These are phyloP conservation scores for Fusarium veterinarium DNA, from an alignment of 2,329 filamentous ascomycete genomes.

Conservation along the genomic window DNA sequence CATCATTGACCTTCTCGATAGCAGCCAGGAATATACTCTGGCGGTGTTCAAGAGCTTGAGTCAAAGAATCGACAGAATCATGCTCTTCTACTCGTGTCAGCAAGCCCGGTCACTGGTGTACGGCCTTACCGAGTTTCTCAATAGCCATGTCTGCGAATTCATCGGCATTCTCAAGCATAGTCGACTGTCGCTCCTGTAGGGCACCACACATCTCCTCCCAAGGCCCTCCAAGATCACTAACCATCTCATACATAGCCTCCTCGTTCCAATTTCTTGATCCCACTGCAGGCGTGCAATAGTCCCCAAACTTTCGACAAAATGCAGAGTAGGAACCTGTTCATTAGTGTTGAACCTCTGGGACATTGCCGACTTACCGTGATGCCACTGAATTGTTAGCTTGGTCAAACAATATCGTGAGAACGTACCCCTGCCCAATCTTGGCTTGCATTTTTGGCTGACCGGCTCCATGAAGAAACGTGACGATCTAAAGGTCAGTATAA, in stretches of 20 bases:
- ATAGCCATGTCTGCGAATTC: slow-evolving; percentile 6
- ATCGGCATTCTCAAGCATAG: not conserved
- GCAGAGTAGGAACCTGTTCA: slow-evolving; percentile 51
- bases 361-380: slow-evolving; percentile 29
- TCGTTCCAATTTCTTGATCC: slow-evolving; percentile 58
- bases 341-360: not conserved
- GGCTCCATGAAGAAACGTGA: slow-evolving; percentile 13
- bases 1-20: slow-evolving; percentile 44
- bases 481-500: not conserved
- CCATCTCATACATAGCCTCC: slow-evolving; percentile 55
- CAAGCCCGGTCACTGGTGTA: rapidly evolving
- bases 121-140: slow-evolving; percentile 26
- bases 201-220: slow-evolving; percentile 47
- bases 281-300: slow-evolving; percentile 44
- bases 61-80: slow-evolving; percentile 29
- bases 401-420: not conserved
- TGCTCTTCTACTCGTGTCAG: slow-evolving; percentile 1
- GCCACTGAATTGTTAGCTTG: slow-evolving; percentile 45
- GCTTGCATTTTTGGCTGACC: slow-evolving; percentile 44
- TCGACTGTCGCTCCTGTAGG: not conserved
- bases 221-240: slow-evolving; percentile 43
- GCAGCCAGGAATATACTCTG: slow-evolving; percentile 43
- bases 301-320: slow-evolving; percentile 57
- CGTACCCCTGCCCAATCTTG: slow-evolving; percentile 52
- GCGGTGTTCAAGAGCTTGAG: slow-evolving; percentile 44